phyloP scores from a whole-genome alignment of 2,329 filamentous ascomycete genomes.

The Ascomycota sp. region DNA sequence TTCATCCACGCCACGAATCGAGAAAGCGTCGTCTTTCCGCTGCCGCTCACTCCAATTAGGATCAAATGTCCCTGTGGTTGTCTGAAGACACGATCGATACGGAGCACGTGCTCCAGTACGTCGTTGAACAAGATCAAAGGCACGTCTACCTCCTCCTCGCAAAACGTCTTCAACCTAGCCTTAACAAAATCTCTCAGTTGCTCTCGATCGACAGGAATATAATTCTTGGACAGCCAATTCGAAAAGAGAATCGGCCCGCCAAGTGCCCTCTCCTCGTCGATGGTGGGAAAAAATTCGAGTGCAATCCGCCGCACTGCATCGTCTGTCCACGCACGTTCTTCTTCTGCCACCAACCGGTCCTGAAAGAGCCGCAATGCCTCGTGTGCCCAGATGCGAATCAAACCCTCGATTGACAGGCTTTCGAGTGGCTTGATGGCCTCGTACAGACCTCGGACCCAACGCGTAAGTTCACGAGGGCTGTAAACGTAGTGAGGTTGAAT shows the following conservation, averaged over 20 bases:
- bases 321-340: constrained; percentile 89
- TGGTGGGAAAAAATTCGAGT: constrained; percentile 81
- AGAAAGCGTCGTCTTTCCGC: constrained; percentile 93
- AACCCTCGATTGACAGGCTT: constrained; percentile 66
- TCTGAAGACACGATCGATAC: constrained; percentile 95
- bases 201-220: constrained; percentile 88
- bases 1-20: constrained; percentile 99
- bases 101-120: constrained; percentile 89
- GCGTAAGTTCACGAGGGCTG: constrained; percentile 90
- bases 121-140: constrained; percentile 98
- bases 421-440: constrained; percentile 91
- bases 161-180: constrained; percentile 91
- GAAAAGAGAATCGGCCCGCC: constrained; percentile 92
- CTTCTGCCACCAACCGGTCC: constrained; percentile 83
- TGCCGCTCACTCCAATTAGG: constrained; percentile 92
- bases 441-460: constrained; percentile 95
- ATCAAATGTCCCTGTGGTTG: constrained; percentile 97
- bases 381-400: constrained; percentile 95
- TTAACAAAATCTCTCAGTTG: constrained; percentile 94
- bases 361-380: constrained; percentile 93
- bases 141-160: constrained; percentile 97
- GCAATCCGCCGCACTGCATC: constrained; percentile 74
- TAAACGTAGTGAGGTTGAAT: constrained; percentile 99
- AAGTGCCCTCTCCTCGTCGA: constrained; percentile 75
- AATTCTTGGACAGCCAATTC: constrained; percentile 98